Conservation (phyloP, 2,329 filamentous ascomycete genomes). For the Alternaria conjuncta region DNA sequence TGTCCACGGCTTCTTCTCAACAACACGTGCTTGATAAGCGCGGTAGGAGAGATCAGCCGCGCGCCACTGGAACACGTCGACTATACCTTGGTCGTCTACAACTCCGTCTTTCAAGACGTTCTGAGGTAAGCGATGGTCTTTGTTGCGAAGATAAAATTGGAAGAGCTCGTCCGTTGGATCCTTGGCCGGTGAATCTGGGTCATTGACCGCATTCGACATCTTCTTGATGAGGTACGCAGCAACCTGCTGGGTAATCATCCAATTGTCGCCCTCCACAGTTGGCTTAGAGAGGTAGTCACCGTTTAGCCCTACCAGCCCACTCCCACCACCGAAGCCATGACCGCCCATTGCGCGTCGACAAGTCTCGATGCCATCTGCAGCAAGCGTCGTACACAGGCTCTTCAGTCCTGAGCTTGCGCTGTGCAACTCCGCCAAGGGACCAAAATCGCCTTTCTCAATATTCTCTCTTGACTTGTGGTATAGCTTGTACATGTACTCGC, state of each 20-base stretch:
- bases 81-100: conserved; percentile 48
- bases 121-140: conserved; percentile 32
- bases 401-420: conserved; percentile 62
- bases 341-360: conserved; percentile 62
- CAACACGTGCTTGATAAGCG: conserved; percentile 53
- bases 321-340: conserved; percentile 61
- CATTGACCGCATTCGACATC: conserved; percentile 52
- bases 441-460: conserved; percentile 60
- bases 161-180: conserved; percentile 53
- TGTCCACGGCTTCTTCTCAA: conserved; percentile 58
- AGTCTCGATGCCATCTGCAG: conserved; percentile 62
- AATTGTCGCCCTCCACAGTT: conserved; percentile 64
- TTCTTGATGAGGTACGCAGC: conserved; percentile 60
- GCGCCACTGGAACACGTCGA: conserved; percentile 55
- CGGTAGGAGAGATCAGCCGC: conserved; percentile 52
- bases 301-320: conserved; percentile 60
- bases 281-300: conserved; percentile 60
- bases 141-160: conserved; percentile 48
- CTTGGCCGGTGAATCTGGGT: conserved; percentile 39
- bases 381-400: conserved; percentile 60
- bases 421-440: conserved; percentile 58
- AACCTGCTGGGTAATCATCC: conserved; percentile 64
- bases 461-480: conserved; percentile 55
- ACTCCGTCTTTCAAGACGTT: conserved; percentile 36
- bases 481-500: conserved; percentile 58